Evolutionary conservation across 768 basidiomycete species (phyloP), one percentile per base, ranked within the genome.

Genomic region (Gloeophyllum trabeum): DNA sequence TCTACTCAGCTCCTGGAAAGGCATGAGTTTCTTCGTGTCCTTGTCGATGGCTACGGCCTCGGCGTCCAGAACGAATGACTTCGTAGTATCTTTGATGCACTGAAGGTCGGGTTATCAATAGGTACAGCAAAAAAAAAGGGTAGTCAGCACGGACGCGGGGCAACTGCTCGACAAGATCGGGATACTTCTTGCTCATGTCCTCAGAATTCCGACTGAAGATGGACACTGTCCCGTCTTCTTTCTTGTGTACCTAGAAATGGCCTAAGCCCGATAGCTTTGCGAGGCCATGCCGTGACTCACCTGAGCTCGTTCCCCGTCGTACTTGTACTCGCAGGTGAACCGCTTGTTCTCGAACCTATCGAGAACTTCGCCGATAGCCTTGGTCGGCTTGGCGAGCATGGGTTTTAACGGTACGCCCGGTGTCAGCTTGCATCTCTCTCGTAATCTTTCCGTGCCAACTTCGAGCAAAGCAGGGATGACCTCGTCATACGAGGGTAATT

Each of bases 241-340:
- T 64, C 55, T 71, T 78, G 61, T 99, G 96, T 2, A 94, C 84
- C 79, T 85, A 49, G 25, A 38, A n/a, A 25, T 16, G 18, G 16
- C 6, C 43, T 32, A 38, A 24, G 5, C n/a, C 16, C 30, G 10
- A 18, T n/a, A n/a, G 24, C 24, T 20, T 30, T 24, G 30, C 12
- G 20, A 13, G 34, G 25, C 3, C 32, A 28, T n/a, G 43, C 14
- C 20, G 20, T 13, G n/a, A 45, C 61, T 25, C 35, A 81, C 85
- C 66, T 97, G 93, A 13, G 96, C 96, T 37, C 96, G 81, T 59
- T 99, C 96, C 5, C 96, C 96, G 49, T 99, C 96, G 51, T 99
- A 99, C 61, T 99, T 99, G 64, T 99, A 99, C 65, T 99, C 96
- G 63, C 93, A 98, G 6, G 96, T 97, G 57, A 99, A 98, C 42